A percentile compares a stretch with the other conserved stretches of the same genome.
Evolutionary conservation across 805 yeast genomes (phyloP).

Genomic region (Saccharomycopsis lassenensis): DNA sequence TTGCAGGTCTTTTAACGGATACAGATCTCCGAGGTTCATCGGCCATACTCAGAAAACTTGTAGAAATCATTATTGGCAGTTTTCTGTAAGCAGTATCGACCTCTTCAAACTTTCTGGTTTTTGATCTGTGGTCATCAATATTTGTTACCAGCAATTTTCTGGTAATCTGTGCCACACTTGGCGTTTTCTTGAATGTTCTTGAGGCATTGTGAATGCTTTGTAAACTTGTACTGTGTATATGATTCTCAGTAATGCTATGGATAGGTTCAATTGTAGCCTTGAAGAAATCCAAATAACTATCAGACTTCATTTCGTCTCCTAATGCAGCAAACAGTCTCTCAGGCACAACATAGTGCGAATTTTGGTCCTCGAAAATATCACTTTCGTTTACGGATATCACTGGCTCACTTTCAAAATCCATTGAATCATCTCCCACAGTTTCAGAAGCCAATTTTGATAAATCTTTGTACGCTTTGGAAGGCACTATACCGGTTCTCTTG

Average conservation of each 20-base stretch:
- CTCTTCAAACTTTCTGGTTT: too few relatives aligned
- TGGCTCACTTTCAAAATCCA: background rate
- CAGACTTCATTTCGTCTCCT: background rate
- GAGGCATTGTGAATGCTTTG: background rate
- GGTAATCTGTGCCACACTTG: conserved; percentile 2
- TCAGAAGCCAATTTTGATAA: background rate
- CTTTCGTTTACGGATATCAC: background rate
- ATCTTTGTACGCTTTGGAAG: conserved; percentile 1
- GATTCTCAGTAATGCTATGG: conserved; percentile 5
- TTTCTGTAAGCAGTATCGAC: background rate
- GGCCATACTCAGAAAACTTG: background rate
- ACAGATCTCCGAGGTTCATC: too few relatives aligned
- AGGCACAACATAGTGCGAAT: too few relatives aligned
- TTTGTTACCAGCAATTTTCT: conserved; percentile 2
- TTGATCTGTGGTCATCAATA: background rate
- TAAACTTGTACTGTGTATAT: background rate
- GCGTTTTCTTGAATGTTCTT: background rate
- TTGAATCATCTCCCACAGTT: background rate
- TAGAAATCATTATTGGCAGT: background rate
- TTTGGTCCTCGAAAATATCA: background rate
- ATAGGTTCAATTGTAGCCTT: conserved; percentile 12
- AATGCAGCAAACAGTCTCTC: too few relatives aligned
- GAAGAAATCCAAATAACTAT: conserved; percentile 12
- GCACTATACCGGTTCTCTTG: too few relatives aligned
- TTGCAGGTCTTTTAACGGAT: too few relatives aligned